phyloP scores from a whole-genome alignment of 1,284 basidiomycete genomes.

The Leccinum cinnamomeum region DNA sequence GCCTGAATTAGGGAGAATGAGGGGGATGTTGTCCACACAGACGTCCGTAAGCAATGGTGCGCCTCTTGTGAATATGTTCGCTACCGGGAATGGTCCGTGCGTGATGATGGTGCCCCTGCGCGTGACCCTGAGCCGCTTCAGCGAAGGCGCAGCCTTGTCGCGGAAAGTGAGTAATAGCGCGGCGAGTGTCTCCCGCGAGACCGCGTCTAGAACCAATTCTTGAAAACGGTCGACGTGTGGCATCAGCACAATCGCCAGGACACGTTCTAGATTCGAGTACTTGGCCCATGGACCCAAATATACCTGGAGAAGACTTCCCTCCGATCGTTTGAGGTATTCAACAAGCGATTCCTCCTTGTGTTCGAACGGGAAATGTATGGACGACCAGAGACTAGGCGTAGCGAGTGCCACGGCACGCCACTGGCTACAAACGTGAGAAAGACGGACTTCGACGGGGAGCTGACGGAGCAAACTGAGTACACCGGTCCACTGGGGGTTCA shows the following conservation, averaged over 20 bases:
- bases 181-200: conserved; percentile 33
- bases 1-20: conserved; percentile 24
- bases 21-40: conserved; percentile 32
- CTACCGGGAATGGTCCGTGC: conserved; percentile 30
- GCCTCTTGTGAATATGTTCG: conserved; percentile 27
- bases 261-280: conserved; percentile 32
- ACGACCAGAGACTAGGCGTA: conserved; percentile 34
- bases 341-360: conserved; percentile 31
- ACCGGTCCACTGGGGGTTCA: conserved; percentile 34
- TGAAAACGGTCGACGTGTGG: conserved; percentile 34
- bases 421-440: conserved; percentile 35
- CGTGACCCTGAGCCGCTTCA: conserved; percentile 31
- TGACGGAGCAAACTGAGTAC: conserved; percentile 36
- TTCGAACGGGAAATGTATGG: conserved; percentile 34
- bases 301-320: conserved; percentile 32
- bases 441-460: conserved; percentile 33
- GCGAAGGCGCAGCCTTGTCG: conserved; percentile 28
- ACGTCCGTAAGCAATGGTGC: conserved; percentile 33
- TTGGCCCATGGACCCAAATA: conserved; percentile 37
- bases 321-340: conserved; percentile 35
- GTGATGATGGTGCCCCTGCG: conserved; percentile 33
- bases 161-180: conserved; percentile 26
- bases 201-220: conserved; percentile 32
- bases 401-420: conserved; percentile 35
- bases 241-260: conserved; percentile 25